phyloP scores from a whole-genome alignment of 2,329 filamentous ascomycete species.

The Colletotrichum orbiculare region DNA sequence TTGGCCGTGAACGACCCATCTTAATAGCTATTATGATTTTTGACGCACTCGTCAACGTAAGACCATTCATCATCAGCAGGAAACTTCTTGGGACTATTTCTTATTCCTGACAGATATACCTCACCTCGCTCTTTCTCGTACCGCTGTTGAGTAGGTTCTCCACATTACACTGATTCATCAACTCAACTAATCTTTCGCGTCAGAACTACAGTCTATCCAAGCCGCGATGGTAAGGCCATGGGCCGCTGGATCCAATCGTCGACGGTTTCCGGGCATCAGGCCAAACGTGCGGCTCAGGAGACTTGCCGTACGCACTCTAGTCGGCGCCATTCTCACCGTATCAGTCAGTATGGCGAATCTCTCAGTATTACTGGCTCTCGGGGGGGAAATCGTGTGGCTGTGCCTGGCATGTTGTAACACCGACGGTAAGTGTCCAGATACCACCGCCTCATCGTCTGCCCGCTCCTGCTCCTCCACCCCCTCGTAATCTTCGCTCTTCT shows the following conservation, averaged over 20 bases:
- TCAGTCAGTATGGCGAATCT: constrained; percentile 8
- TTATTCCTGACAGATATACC: constrained; percentile 4
- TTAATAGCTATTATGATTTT: constrained; percentile 19
- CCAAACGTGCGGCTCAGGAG: constrained; percentile 10
- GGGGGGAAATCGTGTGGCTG: constrained; percentile 12
- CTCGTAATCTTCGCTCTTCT: neutral
- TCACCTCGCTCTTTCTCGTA: constrained; percentile 18
- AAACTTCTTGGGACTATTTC: neutral
- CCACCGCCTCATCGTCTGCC: neutral
- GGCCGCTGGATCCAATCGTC: neutral
- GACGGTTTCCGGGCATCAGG: neutral
- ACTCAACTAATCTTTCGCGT: neutral
- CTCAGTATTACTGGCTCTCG: constrained; percentile 3
- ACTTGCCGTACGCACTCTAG: constrained; percentile 4
- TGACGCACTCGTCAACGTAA: constrained; percentile 15
- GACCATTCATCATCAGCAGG: neutral
- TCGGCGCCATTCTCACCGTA: neutral
- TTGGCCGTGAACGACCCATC: neutral
- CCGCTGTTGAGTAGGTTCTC: constrained; percentile 9
- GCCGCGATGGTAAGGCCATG: constrained; percentile 4
- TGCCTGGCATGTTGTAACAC: constrained; percentile 25
- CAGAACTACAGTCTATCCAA: constrained; percentile 17
- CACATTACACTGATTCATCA: neutral
- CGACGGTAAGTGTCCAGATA: constrained; percentile 9
- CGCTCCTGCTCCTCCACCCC: too few species aligned